Evolutionary conservation across 495 filamentous ascomycete species (phyloP), one percentile per base, ranked within the genome.

Genomic region (Extremus antarcticus): DNA sequence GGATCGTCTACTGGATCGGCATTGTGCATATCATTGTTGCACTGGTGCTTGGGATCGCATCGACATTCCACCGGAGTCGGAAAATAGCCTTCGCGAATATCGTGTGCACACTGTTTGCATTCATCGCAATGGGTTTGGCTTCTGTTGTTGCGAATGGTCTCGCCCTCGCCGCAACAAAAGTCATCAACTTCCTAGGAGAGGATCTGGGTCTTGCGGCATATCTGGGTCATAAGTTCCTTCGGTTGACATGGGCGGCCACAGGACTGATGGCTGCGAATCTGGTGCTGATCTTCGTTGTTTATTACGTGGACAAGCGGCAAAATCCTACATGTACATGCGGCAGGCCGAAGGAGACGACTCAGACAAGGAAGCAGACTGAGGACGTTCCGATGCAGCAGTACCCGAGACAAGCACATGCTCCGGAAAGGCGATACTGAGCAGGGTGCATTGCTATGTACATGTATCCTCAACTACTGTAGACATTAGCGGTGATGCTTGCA

Each of bases 1-100:
- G 81, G 47, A 71, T 86, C 38, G 65, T 90, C 51, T 87, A 86
- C 63, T 77, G 74, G 54, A 73, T 88, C 7, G 81, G 75, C 2
- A 74, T 81, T 35, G 78, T 71, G 3, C 68, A 82, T 16, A 71
- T 77, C 17, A 81, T 78, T 10, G 57, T 82, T 13, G 68, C 74
- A 3, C 67, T 89, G 39, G 43, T 88, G 3, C 62, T 69, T 4
- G 71, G 75, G 23, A 50, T 78, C 40, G 29, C 7, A 13, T 13
- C 29, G 29, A 4, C 29, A 35, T 35, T 13, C 13, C 29, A 35
- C 29, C 29, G n/a, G 29, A 21, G 35, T 68, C 40, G 43, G 66
- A 41, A 48, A 25, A 1, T 58, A n/a, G 69, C 69, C 0, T 51
- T 76, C 39, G 55, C 70, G 43, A 73, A 77, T 60, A 51, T 72